Evolutionary conservation across 257 asterid genomes (phyloP).

Genomic region (Orobanche coerulescens): DNA sequence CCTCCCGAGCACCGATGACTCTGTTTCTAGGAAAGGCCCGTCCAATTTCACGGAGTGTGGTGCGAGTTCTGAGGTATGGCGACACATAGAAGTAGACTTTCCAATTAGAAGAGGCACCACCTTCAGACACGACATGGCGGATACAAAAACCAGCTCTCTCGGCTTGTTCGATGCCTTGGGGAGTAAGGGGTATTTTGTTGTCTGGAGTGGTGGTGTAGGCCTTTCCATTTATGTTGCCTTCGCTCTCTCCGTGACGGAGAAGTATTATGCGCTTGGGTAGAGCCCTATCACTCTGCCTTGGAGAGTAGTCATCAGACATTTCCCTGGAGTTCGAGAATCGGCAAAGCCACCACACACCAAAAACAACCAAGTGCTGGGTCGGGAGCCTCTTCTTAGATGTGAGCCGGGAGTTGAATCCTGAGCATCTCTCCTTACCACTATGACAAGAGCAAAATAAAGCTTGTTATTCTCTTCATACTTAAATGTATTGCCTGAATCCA

Average conservation of each 20-base stretch:
- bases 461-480: too few relatives aligned
- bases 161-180: conserved; percentile 58
- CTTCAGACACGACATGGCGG: conserved; percentile 40
- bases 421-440: too few relatives aligned
- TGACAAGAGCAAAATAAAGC: too few relatives aligned
- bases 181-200: conserved; percentile 64
- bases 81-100: conserved; percentile 79
- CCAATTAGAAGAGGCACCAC: conserved; percentile 47
- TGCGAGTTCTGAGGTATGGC: conserved; percentile 71
- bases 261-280: conserved; percentile 83
- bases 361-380: too few relatives aligned
- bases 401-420: too few relatives aligned
- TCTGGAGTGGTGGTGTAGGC: conserved; percentile 73
- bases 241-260: conserved; percentile 90
- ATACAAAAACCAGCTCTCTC: conserved; percentile 49
- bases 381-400: too few relatives aligned
- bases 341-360: too few relatives aligned
- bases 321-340: too few relatives aligned
- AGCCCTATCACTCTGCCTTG: too few relatives aligned
- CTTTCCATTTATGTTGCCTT: conserved; percentile 63
- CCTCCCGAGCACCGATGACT: conserved; percentile 75
- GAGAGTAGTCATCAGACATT: too few relatives aligned
- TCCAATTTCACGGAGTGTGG: conserved; percentile 80
- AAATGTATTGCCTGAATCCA: too few relatives aligned
- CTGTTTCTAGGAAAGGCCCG: conserved; percentile 51